phyloP scores from a whole-genome alignment of 164 flowering plant species.

The Vitis labrusca region DNA sequence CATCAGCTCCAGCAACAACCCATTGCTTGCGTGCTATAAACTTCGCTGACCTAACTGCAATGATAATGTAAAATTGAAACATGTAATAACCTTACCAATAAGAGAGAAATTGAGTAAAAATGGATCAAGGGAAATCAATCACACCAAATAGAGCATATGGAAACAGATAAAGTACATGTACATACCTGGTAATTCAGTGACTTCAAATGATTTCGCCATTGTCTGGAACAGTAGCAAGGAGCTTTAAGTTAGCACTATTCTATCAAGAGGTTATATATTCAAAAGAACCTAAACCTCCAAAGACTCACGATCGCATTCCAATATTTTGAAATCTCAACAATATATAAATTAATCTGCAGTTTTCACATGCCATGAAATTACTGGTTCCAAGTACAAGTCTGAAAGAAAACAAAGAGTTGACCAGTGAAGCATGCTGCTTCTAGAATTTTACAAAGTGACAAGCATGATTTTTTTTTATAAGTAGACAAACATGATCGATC shows the following conservation, averaged over 20 bases:
- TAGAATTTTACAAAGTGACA: no score
- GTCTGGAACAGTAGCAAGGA: constrained; percentile 50
- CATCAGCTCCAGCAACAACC: constrained; percentile 98
- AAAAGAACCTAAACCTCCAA: not conserved
- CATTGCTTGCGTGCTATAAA: constrained; percentile 90
- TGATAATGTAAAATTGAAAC: not conserved
- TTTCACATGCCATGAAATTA: no score
- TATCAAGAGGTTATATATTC: not conserved
- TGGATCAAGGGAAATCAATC: not conserved
- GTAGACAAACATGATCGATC: no score
- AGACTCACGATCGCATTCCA: not conserved
- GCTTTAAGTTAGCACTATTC: constrained; percentile 8
- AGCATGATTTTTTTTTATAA: no score
- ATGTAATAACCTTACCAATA: not conserved
- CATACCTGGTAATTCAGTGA: constrained; percentile 89
- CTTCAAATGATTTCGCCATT: constrained; percentile 92
- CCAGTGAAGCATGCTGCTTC: no score
- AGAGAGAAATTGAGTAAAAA: not conserved
- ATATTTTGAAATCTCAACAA: no score
- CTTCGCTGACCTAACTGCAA: constrained; percentile 91
- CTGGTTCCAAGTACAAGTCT: no score
- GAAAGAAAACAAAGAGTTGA: no score
- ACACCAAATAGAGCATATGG: not conserved
- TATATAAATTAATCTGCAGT: no score
- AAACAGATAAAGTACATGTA: not conserved